Conservation (phyloP, 2,329 filamentous ascomycete species). For the Chaetomiaceae sp. region DNA sequence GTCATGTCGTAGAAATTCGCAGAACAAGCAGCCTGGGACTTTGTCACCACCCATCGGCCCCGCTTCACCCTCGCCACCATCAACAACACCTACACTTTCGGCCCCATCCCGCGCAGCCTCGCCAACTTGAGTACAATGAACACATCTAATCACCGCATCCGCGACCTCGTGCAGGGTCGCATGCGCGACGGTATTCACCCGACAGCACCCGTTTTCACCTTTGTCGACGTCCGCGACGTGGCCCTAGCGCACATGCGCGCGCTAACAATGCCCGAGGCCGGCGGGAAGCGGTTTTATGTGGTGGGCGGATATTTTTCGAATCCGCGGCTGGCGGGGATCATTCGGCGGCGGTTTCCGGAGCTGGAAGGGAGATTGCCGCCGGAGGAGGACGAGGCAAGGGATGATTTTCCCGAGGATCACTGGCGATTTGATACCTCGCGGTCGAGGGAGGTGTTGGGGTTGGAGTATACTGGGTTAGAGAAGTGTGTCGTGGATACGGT, state of each 20-base stretch:
- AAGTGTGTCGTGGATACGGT: constrained; percentile 59
- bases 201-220: constrained; percentile 53
- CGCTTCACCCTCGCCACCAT: constrained; percentile 59
- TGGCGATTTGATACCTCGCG: constrained; percentile 54
- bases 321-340: constrained; percentile 51
- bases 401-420: constrained; percentile 43
- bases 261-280: constrained; percentile 52
- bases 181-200: constrained; percentile 54
- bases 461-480: constrained; percentile 56
- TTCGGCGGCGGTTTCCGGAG: constrained; percentile 52
- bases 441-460: constrained; percentile 51
- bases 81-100: constrained; percentile 59
- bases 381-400: constrained; percentile 33
- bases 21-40: constrained; percentile 63
- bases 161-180: constrained; percentile 59
- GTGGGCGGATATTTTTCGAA: constrained; percentile 59
- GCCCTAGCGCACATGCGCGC: constrained; percentile 61
- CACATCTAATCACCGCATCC: constrained; percentile 66
- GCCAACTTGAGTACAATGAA: constrained; percentile 62
- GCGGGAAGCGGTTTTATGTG: constrained; percentile 60
- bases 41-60: constrained; percentile 51
- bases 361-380: constrained; percentile 45
- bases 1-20: constrained; percentile 47
- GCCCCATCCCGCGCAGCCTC: constrained; percentile 61
- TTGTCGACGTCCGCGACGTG: constrained; percentile 59